Conservation (phyloP, 2,329 filamentous ascomycete species). For the Colletotrichum tabaci region DNA sequence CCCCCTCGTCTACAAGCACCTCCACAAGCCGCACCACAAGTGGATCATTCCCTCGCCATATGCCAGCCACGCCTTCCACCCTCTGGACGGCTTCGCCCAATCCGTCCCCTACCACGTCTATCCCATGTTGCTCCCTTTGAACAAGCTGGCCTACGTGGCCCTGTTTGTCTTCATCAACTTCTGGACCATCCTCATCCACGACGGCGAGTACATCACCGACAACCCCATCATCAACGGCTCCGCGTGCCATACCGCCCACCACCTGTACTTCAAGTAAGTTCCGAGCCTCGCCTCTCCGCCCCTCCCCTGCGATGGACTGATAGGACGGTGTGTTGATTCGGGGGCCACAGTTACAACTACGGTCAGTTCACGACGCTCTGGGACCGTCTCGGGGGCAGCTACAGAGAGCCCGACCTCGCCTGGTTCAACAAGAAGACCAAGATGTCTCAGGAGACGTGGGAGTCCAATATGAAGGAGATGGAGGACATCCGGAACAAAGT, state of each 20-base stretch:
- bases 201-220: conserved; percentile 94
- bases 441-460: conserved; percentile 78
- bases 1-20: conserved; percentile 83
- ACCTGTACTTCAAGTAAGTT: conserved; percentile 62
- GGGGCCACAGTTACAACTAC: conserved; percentile 78
- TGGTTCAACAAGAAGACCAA: conserved; percentile 80
- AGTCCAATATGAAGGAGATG: conserved; percentile 72
- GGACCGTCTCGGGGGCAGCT: conserved; percentile 81
- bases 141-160: conserved; percentile 88
- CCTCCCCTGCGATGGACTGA: not conserved
- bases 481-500: conserved; percentile 72
- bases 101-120: conserved; percentile 93
- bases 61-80: conserved; percentile 95
- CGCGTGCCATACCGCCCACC: conserved; percentile 87
- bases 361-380: conserved; percentile 84
- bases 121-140: conserved; percentile 91
- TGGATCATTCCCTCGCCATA: conserved; percentile 99
- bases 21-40: conserved; percentile 99
- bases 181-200: conserved; percentile 97
- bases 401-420: conserved; percentile 80
- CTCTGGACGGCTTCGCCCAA: conserved; percentile 90
- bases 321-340: not conserved
- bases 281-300: not conserved
- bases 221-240: conserved; percentile 94
- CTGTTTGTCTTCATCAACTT: conserved; percentile 95